Base-by-base conservation (phyloP, 2,329 filamentous ascomycete species). In the Neonectria ditissima region DNA sequence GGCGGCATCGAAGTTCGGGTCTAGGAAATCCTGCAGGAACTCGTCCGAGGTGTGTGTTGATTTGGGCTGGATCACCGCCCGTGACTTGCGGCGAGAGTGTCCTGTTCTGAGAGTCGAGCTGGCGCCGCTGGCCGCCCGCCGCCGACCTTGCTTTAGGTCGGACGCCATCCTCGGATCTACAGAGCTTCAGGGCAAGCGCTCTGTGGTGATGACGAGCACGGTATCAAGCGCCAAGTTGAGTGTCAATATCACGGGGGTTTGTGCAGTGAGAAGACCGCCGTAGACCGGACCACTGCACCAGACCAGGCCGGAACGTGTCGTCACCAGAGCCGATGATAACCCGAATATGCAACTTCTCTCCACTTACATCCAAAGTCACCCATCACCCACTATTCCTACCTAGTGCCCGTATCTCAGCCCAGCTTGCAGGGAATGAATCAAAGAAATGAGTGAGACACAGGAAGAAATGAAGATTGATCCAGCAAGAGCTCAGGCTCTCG, bases 1-100 rank as follows among this genome's bases (percentile, higher is more conserved):
- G 67, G 91, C 91, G 4, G 94, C 87, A 77, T 97, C 93, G 79
- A 98, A 98, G 47, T 86, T 83, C 5, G 91, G 84, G 53, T 88
- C 84, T 39, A 95, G 84, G 78, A 97, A 97, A 59, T 91, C 89
- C 60, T 88, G 87, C 3, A 97, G 85, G 58, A 89, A 87, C 13
- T 89, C 86, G 74, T 97, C 93, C 65, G 90, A 81, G 39, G 92
- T 85, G 77, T 94, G 88, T 58, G 83, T 78, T 5, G 88, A 89
- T 72, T 82, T 85, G 55, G 85, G 80, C 70, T 83, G 79, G 51
- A 82, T 74, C 30, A 77, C 73, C 28, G 78, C 71, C 54, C 72
- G 75, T 20, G 78, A 74, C 59, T 73, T 79, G 64, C 80, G 79
- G 55, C 80, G 78, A 18, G 74, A 73, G 66, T 85, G 83, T 51